Evolutionary conservation across 2,329 filamentous ascomycete species (phyloP), one percentile per base, ranked within the genome.

Genomic region (Zelopaecilomyces penicillatus): DNA sequence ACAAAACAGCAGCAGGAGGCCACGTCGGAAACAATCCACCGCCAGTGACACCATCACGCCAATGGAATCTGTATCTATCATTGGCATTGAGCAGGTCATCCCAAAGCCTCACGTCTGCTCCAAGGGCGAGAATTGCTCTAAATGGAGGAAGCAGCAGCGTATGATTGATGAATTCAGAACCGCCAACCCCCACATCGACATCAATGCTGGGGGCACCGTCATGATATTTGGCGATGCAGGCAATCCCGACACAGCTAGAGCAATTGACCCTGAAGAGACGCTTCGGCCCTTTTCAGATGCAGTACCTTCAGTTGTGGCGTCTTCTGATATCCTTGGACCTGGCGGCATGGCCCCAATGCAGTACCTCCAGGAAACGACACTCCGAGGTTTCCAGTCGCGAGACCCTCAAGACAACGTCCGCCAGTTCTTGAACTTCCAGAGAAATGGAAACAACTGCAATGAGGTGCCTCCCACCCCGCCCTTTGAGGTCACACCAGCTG

Each of bases 361-460:
- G 47, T 78, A 82, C 50, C 76, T 96, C 33, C 83, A 89, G 55
- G 83, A 89, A 61, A 80, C 83, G 40, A 76, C 74, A 36, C 80
- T 95, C 11, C 79, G 81, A 46, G 80, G 74, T 50, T 61, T 95
- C 30, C 75, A 85, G 58, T 71, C 73, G 12, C 77, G 85, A 43
- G 89, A 96, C 58, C 86, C 90, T 5, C 90, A 94, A 63, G 90
- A 96, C 66, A 95, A 91, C 55, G 88, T 97, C 32, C 83, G 87
- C 58, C 87, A 95, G 53, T 97, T 95, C 65, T 76, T 97, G 43
- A 79, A 79, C 58, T 90, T 95, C 61, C 91, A 97, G 62, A 83
- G 85, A 33, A 52, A 62, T 60, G 74, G 77, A 44, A 51, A 49
- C 5, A 54, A 55, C 32, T 55, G 53, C 37, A 69, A 69, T 49